Evolutionary conservation across 345 rosid genomes (phyloP).

Genomic region (Ricinus communis): DNA sequence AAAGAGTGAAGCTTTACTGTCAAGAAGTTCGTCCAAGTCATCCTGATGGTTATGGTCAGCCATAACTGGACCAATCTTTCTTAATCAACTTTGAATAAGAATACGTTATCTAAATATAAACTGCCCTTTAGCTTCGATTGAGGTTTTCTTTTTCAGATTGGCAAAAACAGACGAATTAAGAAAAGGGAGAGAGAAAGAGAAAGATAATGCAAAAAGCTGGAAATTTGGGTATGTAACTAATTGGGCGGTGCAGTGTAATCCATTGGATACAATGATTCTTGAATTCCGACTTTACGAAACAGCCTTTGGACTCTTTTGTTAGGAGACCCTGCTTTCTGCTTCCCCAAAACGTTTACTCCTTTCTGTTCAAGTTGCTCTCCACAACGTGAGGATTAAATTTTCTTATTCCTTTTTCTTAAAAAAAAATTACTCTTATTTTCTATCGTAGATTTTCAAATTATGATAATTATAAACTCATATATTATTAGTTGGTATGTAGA

Average conservation of each 20-base stretch:
- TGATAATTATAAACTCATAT: no score
- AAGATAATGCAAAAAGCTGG: neutral
- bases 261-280: conserved; percentile 24
- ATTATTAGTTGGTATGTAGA: no score
- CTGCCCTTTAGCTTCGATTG: neutral
- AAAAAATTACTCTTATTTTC: no score
- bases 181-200: neutral
- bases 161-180: no score
- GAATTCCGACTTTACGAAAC: no score
- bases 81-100: neutral
- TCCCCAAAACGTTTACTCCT: neutral
- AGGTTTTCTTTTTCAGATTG: no score
- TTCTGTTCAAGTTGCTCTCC: no score
- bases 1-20: conserved; percentile 47
- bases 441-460: no score
- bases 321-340: no score
- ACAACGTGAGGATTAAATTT: no score
- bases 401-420: no score
- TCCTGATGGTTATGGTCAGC: conserved; percentile 58
- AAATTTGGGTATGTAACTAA: neutral
- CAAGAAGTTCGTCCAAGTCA: conserved; percentile 95
- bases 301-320: neutral
- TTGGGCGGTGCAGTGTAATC: conserved; percentile 30
- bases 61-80: conserved; percentile 30
- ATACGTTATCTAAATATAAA: neutral